These are phyloP conservation scores for Podaxis sp. DNA, from an alignment of 768 basidiomycete species.

Conservation along the genomic window DNA sequence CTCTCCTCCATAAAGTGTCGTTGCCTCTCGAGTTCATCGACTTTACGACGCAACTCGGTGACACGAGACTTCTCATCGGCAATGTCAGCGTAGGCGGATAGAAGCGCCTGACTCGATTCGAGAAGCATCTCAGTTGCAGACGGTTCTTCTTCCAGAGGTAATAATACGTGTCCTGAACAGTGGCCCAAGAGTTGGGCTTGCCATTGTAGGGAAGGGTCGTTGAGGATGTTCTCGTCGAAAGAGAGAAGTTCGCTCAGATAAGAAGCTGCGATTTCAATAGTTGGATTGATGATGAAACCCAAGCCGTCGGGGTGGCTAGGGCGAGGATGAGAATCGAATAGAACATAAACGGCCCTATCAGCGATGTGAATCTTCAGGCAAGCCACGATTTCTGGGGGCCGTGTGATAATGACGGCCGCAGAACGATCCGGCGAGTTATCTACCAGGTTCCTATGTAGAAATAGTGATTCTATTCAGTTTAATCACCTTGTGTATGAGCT, in stretches of 20 bases:
- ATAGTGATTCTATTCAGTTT: not conserved
- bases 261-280: slow-evolving; percentile 39
- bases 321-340: slow-evolving; percentile 72
- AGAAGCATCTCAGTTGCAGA: slow-evolving; percentile 12
- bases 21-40: slow-evolving; percentile 11
- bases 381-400: slow-evolving; percentile 68
- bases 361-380: slow-evolving; percentile 41
- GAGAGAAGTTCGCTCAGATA: slow-evolving; percentile 49
- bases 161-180: slow-evolving; percentile 59
- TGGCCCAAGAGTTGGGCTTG: slow-evolving; percentile 62
- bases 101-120: slow-evolving; percentile 14
- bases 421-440: slow-evolving; percentile 22
- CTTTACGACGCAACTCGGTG: slow-evolving; percentile 6
- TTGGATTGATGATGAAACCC: slow-evolving; percentile 54
- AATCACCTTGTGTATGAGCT: not conserved
- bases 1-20: slow-evolving; percentile 11
- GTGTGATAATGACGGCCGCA: slow-evolving; percentile 56
- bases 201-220: slow-evolving; percentile 52
- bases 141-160: slow-evolving; percentile 25
- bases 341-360: slow-evolving; percentile 43
- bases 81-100: slow-evolving; percentile 12
- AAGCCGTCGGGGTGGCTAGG: slow-evolving; percentile 59
- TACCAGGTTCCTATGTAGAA: slow-evolving; percentile 26
- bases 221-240: slow-evolving; percentile 44
- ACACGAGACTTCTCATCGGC: slow-evolving; percentile 6